These are phyloP conservation scores for Podosphaera xanthii DNA, from an alignment of 2,329 filamentous ascomycete genomes.

Conservation along the genomic window DNA sequence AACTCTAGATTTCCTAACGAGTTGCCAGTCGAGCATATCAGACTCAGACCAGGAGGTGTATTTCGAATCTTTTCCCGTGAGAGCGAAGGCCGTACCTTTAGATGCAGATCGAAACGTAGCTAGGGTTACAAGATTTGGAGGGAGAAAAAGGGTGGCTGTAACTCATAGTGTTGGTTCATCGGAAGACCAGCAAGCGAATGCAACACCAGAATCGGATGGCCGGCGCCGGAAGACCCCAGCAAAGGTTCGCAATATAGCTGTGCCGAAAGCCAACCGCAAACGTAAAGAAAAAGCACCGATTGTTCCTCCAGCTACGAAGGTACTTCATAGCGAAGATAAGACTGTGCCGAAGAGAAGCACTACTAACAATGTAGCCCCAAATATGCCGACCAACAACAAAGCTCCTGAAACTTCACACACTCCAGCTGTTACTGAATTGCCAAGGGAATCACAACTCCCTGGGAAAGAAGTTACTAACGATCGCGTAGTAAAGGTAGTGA, in stretches of 20 bases:
- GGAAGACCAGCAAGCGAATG: background rate
- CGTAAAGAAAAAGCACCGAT: background rate
- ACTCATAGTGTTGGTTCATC: background rate
- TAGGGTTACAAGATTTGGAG: background rate
- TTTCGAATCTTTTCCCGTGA: background rate
- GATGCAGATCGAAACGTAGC: background rate
- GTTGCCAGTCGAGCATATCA: background rate
- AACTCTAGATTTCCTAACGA: background rate
- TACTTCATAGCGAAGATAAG: background rate
- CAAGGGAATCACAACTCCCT: background rate
- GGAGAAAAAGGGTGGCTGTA: background rate
- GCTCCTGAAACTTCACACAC: no score
- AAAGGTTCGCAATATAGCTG: background rate
- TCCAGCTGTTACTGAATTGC: background rate
- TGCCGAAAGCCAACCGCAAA: background rate
- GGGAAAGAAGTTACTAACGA: background rate
- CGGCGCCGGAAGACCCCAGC: background rate
- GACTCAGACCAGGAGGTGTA: background rate
- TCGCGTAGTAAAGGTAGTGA: background rate
- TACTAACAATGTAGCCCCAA: background rate
- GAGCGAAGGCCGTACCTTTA: background rate
- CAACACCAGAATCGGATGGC: background rate
- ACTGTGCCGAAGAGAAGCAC: background rate
- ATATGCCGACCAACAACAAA: background rate
- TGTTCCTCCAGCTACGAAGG: background rate